A percentile compares a stretch with the other conserved stretches of the same genome.
Evolutionary conservation across 768 basidiomycete species (phyloP).

Genomic region (Leucosporidium scottii): DNA sequence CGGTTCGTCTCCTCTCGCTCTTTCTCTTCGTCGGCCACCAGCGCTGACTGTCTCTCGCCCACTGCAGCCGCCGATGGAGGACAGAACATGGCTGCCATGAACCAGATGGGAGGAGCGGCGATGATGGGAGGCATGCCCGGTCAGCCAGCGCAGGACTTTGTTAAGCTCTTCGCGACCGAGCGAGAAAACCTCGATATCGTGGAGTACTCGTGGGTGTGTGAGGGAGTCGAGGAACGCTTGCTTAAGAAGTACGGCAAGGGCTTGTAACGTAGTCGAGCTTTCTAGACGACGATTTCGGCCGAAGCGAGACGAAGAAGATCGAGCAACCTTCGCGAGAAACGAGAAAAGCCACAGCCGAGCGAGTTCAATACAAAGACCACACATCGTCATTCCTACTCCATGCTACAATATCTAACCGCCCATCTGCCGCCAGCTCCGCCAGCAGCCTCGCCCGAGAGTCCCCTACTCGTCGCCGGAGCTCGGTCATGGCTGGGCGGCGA

Average conservation of each 20-base stretch:
- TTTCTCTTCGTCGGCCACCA: no score
- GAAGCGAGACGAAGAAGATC: no score
- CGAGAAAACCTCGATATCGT: constrained; percentile 82
- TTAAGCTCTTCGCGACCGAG: constrained; percentile 84
- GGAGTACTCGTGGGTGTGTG: constrained; percentile 44
- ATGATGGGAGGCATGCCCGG: constrained; percentile 36
- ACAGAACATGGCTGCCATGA: constrained; percentile 56
- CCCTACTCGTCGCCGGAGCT: no score
- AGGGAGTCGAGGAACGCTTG: constrained; percentile 45
- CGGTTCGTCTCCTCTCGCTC: constrained; percentile 50
- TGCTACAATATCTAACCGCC: no score
- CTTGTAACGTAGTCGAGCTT: not conserved
- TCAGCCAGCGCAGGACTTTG: constrained; percentile 68
- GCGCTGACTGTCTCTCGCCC: not conserved
- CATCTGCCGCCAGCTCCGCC: no score
- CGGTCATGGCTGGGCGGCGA: not conserved
- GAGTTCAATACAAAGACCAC: no score
- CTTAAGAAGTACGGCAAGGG: constrained; percentile 38
- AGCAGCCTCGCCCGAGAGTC: no score
- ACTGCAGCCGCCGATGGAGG: constrained; percentile 67
- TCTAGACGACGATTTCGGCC: not conserved
- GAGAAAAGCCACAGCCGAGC: no score
- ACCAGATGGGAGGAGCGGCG: constrained; percentile 38
- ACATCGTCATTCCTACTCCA: no score
- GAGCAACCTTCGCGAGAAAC: no score